Evolutionary conservation across 2,329 filamentous ascomycete species (phyloP), one percentile per base, ranked within the genome.

Genomic region (Xenoacremonium recifei): DNA sequence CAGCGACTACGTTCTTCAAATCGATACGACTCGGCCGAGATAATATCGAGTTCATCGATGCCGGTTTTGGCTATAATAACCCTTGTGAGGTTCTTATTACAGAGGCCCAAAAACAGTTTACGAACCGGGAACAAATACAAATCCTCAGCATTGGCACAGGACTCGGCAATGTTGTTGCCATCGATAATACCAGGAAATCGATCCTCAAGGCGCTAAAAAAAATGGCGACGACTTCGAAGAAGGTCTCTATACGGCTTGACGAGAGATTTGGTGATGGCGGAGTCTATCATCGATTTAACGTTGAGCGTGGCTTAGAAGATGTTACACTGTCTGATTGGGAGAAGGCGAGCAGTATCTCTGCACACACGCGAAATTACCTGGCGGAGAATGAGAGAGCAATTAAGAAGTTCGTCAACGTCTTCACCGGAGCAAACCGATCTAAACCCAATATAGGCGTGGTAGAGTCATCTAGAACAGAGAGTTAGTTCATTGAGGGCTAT

Each of bases 61-160:
- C 55, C 3, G 60, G 48, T 1, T 54, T 64, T 17, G 58, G 58
- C 3, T 49, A 57, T 21, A 65, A 64, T 40, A 65, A 65, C 31
- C 61, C 62, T 16, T 55, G 53, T 34, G 50, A 60, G 19, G 46
- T 58, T 3, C 45, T 65, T 9, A 53, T 64, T 10, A 37, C 51
- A 2, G 61, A 62, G 32, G 62, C 62, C 9, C 31, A 43, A 32
- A 33, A 29, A 3, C 45, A 54, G 32, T 63, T 57, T 31, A 57
- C 57, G 10, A 34, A 12, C 25, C 42, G 27, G 13, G 27, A 32
- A 18, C 11, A 23, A 13, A 33, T 39, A 29, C 19, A 23, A 3
- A 18, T 39, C 27, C 37, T 39, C 19, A 39, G 37, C 27, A 39
- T 39, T 18, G 37, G 37, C 7, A 39, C 37, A n/a, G 37, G 37